Evolutionary conservation across 495 filamentous ascomycete genomes (phyloP).

Genomic region (Collariella sp.): DNA sequence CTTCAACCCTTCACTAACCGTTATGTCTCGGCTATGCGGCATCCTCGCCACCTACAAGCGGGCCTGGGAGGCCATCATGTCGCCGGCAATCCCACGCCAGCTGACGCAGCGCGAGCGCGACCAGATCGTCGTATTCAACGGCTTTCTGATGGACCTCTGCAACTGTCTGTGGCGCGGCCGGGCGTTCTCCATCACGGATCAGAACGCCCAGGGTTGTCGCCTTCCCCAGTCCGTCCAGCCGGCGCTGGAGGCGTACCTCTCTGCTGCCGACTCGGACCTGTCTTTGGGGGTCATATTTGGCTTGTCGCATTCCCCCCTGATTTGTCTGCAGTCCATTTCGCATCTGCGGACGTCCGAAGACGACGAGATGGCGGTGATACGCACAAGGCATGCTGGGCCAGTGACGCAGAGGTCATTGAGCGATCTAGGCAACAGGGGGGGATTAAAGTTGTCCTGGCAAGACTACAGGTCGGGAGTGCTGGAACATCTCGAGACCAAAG

Average conservation of each 20-base stretch:
- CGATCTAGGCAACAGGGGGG: constrained; percentile 57
- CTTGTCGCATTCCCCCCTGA: constrained; percentile 57
- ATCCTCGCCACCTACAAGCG: constrained; percentile 62
- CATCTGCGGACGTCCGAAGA: constrained; percentile 63
- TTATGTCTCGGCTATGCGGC: constrained; percentile 62
- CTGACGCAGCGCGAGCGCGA: constrained; percentile 38
- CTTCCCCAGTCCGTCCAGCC: constrained; percentile 42
- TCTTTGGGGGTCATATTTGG: constrained; percentile 54
- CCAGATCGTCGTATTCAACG: constrained; percentile 68
- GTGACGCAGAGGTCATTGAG: constrained; percentile 60
- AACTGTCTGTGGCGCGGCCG: constrained; percentile 77
- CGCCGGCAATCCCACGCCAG: constrained; percentile 7
- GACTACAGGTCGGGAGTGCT: constrained; percentile 71
- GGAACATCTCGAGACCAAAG: constrained; percentile 55
- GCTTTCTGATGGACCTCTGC: constrained; percentile 82
- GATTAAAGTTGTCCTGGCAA: constrained; percentile 58
- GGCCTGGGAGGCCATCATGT: constrained; percentile 61
- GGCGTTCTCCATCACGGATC: constrained; percentile 58
- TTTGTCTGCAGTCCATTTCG: constrained; percentile 57
- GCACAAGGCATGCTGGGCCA: constrained; percentile 60
- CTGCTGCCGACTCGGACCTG: constrained; percentile 33
- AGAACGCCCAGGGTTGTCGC: constrained; percentile 66
- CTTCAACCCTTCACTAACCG: constrained; percentile 53
- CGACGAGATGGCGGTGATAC: constrained; percentile 34
- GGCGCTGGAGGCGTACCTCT: constrained; percentile 40